phyloP scores from a whole-genome alignment of 805 yeast genomes.

The Lachancea waltii region DNA sequence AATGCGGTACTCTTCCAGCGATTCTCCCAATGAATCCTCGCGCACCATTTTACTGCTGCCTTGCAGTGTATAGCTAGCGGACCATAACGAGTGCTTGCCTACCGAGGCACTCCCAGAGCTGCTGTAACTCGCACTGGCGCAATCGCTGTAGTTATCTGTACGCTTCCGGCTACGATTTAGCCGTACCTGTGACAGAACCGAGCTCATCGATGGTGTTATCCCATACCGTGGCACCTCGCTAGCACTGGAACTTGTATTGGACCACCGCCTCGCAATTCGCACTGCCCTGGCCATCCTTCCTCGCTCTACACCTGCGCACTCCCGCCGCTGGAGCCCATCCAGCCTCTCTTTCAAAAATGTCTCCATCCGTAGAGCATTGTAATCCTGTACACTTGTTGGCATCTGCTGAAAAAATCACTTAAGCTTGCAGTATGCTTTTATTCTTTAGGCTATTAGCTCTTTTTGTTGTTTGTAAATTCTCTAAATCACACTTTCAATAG shows the following conservation, averaged over 20 bases:
- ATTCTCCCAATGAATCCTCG: constrained; percentile 5
- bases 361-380: constrained; percentile 1
- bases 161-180: constrained; percentile 1
- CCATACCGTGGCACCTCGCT: neutral
- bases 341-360: neutral
- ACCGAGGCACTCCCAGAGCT: neutral
- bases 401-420: neutral
- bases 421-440: too few species aligned
- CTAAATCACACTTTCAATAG: neutral
- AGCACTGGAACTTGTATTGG: neutral
- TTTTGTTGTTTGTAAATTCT: neutral
- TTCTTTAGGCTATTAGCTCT: neutral
- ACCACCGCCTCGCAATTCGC: neutral
- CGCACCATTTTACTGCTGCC: neutral
- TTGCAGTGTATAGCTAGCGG: neutral
- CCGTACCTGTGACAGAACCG: constrained; percentile 23
- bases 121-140: constrained; percentile 1
- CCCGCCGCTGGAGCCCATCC: neutral
- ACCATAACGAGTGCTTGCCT: neutral
- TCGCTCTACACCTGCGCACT: neutral
- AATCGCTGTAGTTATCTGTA: neutral
- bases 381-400: neutral
- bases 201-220: constrained; percentile 23
- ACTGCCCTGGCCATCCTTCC: constrained; percentile 1
- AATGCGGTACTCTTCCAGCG: constrained; percentile 5